Base-by-base conservation (phyloP, 768 basidiomycete species). In the Lyophyllum shimeji region DNA sequence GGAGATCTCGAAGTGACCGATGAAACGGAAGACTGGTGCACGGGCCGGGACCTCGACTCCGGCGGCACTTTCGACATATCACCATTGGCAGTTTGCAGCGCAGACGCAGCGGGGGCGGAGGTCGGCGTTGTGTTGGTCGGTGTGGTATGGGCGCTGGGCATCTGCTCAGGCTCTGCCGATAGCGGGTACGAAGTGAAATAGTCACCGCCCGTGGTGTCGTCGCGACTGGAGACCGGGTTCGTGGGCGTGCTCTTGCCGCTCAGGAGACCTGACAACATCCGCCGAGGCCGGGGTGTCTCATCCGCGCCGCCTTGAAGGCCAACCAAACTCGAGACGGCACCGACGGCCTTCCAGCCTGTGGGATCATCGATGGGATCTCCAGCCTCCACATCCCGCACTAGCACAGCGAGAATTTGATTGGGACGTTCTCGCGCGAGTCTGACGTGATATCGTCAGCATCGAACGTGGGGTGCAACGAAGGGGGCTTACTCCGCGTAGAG, bases 311-410 rank as follows among this genome's bases (percentile, higher is more conserved):
- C 17, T 13, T 20, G 49, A 18, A 25, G 54, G 46, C 15, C 49
- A 24, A 31, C 53, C 37, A 29, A 46, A 45, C 43, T 34, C 9
- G 57, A 7, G 68, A 65, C 6, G 12, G 67, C 63, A 24, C 66
- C 69, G 29, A 74, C 60, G 8, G 68, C 67, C 31, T 68, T 73
- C 72, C 63, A 69, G 13, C 88, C 90, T 0, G 83, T 90, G 0
- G 90, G 88, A 60, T 91, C 87, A 2, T 80, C 78, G 6, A 90
- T 69, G 0, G 77, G 70, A 2, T 74, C 72, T 12, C 61, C 66
- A 2, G 69, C 60, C 43, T 77, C 76, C 13, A 87, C 90, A 63
- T 96, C 90, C 20, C 96, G 82, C 42, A 98, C 84, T 71, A 93
- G 92, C 33, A 98, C 83, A 2, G 78, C 93, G 3, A 87, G 72